Evolutionary conservation across 1,284 basidiomycete species (phyloP), one percentile per base, ranked within the genome.

Genomic region (Ustilago curta): DNA sequence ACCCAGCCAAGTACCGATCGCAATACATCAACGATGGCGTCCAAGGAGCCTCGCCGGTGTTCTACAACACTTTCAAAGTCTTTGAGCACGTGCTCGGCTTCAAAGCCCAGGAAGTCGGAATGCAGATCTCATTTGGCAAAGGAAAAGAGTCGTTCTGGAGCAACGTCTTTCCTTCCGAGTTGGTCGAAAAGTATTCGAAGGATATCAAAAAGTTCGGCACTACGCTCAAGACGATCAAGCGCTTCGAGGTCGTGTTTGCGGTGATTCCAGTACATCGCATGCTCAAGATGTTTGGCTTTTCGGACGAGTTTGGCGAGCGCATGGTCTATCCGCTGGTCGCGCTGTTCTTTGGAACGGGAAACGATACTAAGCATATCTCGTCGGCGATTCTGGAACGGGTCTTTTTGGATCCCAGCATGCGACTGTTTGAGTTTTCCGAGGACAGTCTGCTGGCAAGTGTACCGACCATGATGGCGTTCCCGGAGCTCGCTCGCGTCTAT

Each of bases 271-370:
- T 82, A 12, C 61, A 76, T 43, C 47, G 61, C 6, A 81, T 81
- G 79, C 56, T 82, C 31, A 70, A 67, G 50, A 57, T 82, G 60
- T 81, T 82, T 54, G 70, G 78, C 12, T 82, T 78, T 56, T 70
- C 73, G 2, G 70, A 78, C 51, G 88, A 88, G 61, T 90, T 90
- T 73, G 88, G 88, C 4, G 88, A 90, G 68, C 85, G 87, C 39
- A 88, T 90, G 85, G 88, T 90, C 7, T 89, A 88, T 68, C 88
- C 89, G 3, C 86, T 89, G 12, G 88, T 89, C 9, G 89, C 89
- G 0, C 85, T 90, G 39, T 90, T 90, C 83, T 84, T 89, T 87
- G 89, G 88, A 19, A 89, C 89, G n/a, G 89, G 89, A 1, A 90
- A 90, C 72, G 88, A 89, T 73, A 90, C 88, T 3, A 88, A 88